Base-by-base conservation (phyloP, 331 rosid species). In the Cydonia oblonga region DNA sequence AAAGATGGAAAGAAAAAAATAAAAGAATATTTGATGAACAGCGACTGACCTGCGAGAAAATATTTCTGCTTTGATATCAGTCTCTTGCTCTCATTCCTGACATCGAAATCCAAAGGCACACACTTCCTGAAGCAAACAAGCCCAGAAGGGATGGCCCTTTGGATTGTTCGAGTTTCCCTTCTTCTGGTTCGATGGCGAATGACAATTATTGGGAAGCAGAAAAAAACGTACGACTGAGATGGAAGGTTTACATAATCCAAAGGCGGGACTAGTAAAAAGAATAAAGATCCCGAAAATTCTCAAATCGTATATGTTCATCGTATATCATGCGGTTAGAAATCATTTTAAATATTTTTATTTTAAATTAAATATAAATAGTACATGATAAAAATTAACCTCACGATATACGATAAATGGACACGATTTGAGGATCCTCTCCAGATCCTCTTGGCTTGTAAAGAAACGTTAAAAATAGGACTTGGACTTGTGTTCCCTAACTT, bases 81-180 rank as follows among this genome's bases (percentile, higher is more conserved):
- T 62, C 40, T 62, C 66, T 29, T 8, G 68, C 26, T 32, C 9
- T 32, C 49, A 9, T 8, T 70, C 65, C 64, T 33, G 64, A 59
- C 49, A 61, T 20, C 28, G 53, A 57, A 71, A 52, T 38, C 81
- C 73, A 52, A 64, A 70, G 65, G 62, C 76, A 15, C 28, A 76
- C 51, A 54, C 66, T 60, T 61, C 79, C 80, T 78, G 82, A 77
- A 81, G 86, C 80, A 84, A 33, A 73, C 77, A 33, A 75, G 77
- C 82, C 80, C 85, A 53, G 86, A 83, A 56, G 82, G 86, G 89
- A 81, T 79, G 81, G 82, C 73, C 79, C 74, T 62, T 82, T 79
- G 88, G 89, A 75, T 82, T 76, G 76, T 75, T 24, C 49, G 11
- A 15, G 19, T 68, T 32, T 64, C 35, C 40, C 81, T 66, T 74